These are phyloP conservation scores for Fusarium multiceps DNA, from an alignment of 2,329 filamentous ascomycete species.

Conservation along the genomic window DNA sequence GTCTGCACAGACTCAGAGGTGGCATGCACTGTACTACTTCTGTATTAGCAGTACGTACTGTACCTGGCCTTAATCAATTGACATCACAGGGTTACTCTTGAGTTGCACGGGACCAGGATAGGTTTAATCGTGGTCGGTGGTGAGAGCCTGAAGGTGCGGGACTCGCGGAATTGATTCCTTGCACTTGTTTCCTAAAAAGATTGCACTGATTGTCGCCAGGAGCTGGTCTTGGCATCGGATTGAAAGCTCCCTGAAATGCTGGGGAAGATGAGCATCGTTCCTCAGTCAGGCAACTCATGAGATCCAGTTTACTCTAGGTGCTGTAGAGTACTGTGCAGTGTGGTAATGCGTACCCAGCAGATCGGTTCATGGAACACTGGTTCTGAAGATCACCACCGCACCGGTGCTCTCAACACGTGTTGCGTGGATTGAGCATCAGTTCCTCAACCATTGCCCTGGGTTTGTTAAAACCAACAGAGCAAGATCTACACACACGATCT, in stretches of 20 bases:
- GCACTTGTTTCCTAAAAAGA: background rate
- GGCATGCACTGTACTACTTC: background rate
- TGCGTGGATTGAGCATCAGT: conserved; percentile 32
- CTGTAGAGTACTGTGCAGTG: conserved; percentile 8
- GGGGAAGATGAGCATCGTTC: conserved; percentile 25
- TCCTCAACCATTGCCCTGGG: conserved; percentile 27
- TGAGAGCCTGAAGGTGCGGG: background rate
- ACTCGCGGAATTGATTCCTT: conserved; percentile 27
- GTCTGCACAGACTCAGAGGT: conserved; percentile 17
- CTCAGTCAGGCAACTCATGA: conserved; percentile 9
- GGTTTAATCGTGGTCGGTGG: background rate
- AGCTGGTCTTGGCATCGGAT: conserved; percentile 26
- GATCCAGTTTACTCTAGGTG: conserved; percentile 23
- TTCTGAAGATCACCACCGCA: conserved; percentile 34
- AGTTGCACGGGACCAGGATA: conserved; percentile 5
- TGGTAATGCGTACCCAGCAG: conserved; percentile 24
- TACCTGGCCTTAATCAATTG: background rate
- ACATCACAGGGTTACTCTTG: conserved; percentile 20
- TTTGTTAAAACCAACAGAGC: conserved; percentile 34
- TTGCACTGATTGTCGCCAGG: conserved; percentile 16
- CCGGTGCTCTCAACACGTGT: conserved; percentile 31
- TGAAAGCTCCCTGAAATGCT: conserved; percentile 14
- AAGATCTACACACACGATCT: conserved; percentile 33
- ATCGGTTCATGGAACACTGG: conserved; percentile 32
- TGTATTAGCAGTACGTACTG: background rate